Evolutionary conservation across 257 asterid genomes (phyloP).

Genomic region (Solanum paucissectum): DNA sequence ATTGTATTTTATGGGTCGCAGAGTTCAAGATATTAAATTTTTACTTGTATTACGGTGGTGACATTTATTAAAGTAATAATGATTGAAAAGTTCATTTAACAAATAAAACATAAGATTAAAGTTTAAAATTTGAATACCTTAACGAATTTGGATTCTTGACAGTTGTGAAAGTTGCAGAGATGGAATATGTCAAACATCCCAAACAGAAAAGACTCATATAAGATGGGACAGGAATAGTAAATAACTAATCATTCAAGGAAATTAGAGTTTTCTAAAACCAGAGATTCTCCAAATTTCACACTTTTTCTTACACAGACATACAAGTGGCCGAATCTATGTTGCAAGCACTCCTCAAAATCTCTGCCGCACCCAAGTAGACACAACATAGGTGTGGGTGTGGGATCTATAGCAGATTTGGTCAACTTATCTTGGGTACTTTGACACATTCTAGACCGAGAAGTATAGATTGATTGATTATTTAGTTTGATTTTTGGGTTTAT

Average conservation of each 20-base stretch:
- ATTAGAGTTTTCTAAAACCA: background rate
- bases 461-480: background rate
- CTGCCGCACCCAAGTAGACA: background rate
- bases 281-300: background rate
- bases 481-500: background rate
- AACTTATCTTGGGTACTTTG: background rate
- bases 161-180: background rate
- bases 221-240: background rate
- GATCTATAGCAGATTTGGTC: background rate
- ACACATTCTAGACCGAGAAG: background rate
- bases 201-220: background rate
- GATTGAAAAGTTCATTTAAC: background rate
- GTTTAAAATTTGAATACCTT: background rate
- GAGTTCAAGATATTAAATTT: background rate
- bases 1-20: background rate
- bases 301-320: background rate
- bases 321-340: background rate
- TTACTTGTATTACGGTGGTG: background rate
- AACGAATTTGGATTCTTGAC: background rate
- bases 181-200: background rate
- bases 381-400: background rate
- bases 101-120: background rate
- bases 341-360: background rate
- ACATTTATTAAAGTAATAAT: background rate
- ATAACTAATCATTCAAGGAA: background rate